Conservation (phyloP, 805 yeast genomes). For the Myxozyma udenii region DNA sequence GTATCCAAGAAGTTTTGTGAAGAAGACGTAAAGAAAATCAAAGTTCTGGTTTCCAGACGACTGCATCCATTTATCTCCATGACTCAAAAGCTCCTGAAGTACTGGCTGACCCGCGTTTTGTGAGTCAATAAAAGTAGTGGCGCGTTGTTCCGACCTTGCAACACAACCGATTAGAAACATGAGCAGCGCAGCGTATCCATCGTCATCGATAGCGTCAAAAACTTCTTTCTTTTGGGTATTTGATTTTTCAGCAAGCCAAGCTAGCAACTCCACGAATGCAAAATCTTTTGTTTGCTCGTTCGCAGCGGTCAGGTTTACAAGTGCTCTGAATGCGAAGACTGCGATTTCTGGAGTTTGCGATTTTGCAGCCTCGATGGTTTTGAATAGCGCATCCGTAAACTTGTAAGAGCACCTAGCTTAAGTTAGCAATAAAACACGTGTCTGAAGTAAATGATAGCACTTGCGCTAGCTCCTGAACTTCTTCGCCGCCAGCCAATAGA, state of each 20-base stretch:
- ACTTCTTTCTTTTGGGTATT: background rate
- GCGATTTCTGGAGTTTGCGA: background rate
- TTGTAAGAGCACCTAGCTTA: too few relatives aligned
- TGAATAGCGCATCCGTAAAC: too few relatives aligned
- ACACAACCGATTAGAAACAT: slow-evolving; percentile 18
- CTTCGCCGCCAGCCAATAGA: slow-evolving; percentile 17
- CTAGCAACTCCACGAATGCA: background rate
- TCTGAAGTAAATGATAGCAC: background rate
- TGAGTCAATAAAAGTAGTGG: background rate
- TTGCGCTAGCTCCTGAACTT: slow-evolving; percentile 13
- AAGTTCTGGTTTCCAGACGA: slow-evolving; percentile 9
- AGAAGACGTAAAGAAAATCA: slow-evolving; percentile 13
- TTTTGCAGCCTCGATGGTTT: too few relatives aligned
- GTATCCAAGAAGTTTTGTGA: background rate
- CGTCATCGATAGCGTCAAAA: slow-evolving; percentile 5
- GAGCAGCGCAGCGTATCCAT: slow-evolving; percentile 13
- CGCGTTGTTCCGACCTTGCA: slow-evolving; percentile 10
- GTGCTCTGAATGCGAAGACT: background rate
- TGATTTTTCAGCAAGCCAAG: background rate
- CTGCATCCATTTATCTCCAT: slow-evolving; percentile 14
- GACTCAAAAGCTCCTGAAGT: background rate
- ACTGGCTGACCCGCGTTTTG: slow-evolving; percentile 2
- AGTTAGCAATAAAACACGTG: too few relatives aligned
- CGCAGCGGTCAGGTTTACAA: slow-evolving; percentile 21
- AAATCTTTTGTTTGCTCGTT: slow-evolving; percentile 6